phyloP scores from a whole-genome alignment of 805 yeast genomes.

The Maudiozyma bulderi region DNA sequence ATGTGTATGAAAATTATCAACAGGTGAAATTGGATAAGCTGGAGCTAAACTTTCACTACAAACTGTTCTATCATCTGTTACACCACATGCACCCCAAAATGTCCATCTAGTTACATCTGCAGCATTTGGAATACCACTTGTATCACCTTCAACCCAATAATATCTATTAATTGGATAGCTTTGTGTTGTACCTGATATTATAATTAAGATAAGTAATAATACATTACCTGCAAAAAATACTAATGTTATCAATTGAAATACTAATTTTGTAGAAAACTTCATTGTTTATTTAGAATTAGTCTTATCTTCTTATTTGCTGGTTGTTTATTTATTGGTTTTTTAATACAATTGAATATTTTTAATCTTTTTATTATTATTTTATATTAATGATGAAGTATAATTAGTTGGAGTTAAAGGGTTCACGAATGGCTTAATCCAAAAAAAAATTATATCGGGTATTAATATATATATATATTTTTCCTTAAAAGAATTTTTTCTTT shows the following conservation, averaged over 20 bases:
- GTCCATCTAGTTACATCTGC: conserved; percentile 60
- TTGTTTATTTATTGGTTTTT: background rate
- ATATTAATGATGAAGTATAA: no score
- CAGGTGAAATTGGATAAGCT: conserved; percentile 66
- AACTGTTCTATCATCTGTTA: conserved; percentile 10
- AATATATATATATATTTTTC: no score
- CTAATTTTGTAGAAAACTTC: background rate
- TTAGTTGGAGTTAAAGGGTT: no score
- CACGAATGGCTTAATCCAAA: no score
- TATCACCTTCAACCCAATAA: conserved; percentile 66
- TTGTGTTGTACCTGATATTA: conserved; percentile 54
- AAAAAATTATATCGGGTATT: no score
- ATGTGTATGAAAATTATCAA: conserved; percentile 56
- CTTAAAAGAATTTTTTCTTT: no score
- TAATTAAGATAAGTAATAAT: conserved; percentile 43
- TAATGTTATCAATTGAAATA: conserved; percentile 14
- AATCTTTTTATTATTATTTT: no score
- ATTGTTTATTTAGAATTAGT: background rate
- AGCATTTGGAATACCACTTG: conserved; percentile 44
- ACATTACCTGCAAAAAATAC: conserved; percentile 34
- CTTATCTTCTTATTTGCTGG: background rate
- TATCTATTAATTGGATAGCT: conserved; percentile 53
- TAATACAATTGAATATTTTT: background rate
- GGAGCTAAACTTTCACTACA: conserved; percentile 38
- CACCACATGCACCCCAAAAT: conserved; percentile 64